Percentiles rank a stretch among this genome's conserved stretches.
phyloP scores from a whole-genome alignment of 2,329 filamentous ascomycete genomes.

The Fusarium sublunatum region DNA sequence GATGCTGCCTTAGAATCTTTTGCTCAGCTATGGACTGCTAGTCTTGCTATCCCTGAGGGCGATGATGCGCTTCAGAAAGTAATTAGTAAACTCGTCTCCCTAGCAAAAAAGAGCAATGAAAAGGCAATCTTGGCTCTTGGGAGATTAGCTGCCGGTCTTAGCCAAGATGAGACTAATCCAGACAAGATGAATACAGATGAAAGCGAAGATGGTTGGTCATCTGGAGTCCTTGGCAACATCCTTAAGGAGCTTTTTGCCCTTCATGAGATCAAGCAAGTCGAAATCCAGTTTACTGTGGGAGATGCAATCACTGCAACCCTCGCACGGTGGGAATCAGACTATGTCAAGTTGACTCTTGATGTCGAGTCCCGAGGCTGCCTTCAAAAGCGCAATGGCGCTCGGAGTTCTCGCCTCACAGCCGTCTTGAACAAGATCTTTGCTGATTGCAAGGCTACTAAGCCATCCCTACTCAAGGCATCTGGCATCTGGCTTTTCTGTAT shows the following conservation, averaged over 20 bases:
- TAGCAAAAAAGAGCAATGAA: slow-evolving; percentile 84
- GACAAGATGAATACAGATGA: slow-evolving; percentile 9
- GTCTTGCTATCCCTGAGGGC: slow-evolving; percentile 53
- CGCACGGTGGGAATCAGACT: slow-evolving; percentile 84
- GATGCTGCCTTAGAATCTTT: slow-evolving; percentile 59
- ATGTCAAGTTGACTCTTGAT: slow-evolving; percentile 79
- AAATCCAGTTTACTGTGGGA: slow-evolving; percentile 90
- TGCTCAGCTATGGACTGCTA: slow-evolving; percentile 60
- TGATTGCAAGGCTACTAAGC: slow-evolving; percentile 86
- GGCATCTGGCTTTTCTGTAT: slow-evolving; percentile 95
- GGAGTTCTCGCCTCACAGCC: slow-evolving; percentile 58
- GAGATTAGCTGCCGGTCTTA: slow-evolving; percentile 74
- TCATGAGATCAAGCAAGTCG: slow-evolving; percentile 85
- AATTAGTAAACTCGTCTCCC: slow-evolving; percentile 70
- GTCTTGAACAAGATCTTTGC: slow-evolving; percentile 78
- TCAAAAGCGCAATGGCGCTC: slow-evolving; percentile 53
- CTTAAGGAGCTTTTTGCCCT: slow-evolving; percentile 77
- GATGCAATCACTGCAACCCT: slow-evolving; percentile 85
- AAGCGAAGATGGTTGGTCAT: slow-evolving; percentile 48
- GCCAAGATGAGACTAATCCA: slow-evolving; percentile 47
- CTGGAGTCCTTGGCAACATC: slow-evolving; percentile 63
- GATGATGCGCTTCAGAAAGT: slow-evolving; percentile 56
- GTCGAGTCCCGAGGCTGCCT: slow-evolving; percentile 65
- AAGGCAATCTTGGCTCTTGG: slow-evolving; percentile 85
- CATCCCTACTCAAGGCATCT: slow-evolving; percentile 88